Percentiles rank a stretch among this genome's conserved stretches.
Evolutionary conservation across 345 rosid species (phyloP).

Genomic region (Ceriops zippeliana): DNA sequence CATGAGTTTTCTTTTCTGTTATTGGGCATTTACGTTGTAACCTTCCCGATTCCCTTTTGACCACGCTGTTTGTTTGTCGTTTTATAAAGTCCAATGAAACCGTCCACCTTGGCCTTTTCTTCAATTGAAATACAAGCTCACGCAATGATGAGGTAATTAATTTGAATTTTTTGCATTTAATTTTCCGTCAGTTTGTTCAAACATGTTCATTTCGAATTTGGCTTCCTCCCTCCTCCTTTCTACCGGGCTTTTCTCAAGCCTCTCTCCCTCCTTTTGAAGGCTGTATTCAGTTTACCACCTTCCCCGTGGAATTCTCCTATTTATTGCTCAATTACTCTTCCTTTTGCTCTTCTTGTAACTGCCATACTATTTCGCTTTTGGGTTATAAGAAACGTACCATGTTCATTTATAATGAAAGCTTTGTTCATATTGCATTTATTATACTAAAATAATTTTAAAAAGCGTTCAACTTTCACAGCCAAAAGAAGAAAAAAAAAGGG

Average conservation of each 20-base stretch:
- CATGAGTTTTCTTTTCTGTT: not conserved
- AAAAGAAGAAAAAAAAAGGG: too few relatives aligned
- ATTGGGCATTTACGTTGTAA: not conserved
- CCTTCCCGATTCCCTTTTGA: not conserved
- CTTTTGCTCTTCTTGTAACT: too few relatives aligned
- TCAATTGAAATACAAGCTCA: not conserved
- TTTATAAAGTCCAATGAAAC: constrained; percentile 16
- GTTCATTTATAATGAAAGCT: too few relatives aligned
- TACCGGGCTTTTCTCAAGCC: not conserved
- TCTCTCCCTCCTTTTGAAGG: not conserved
- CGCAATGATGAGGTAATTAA: constrained; percentile 9
- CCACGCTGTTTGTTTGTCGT: constrained; percentile 4
- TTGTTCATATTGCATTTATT: too few relatives aligned
- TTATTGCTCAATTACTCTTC: too few relatives aligned
- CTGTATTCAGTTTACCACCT: too few relatives aligned
- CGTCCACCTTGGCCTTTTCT: constrained; percentile 8
- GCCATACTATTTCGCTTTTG: too few relatives aligned
- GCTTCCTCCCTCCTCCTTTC: not conserved
- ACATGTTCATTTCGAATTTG: not conserved
- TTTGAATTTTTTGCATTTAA: constrained; percentile 6
- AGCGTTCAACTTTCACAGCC: too few relatives aligned
- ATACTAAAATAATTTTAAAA: too few relatives aligned
- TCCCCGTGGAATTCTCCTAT: too few relatives aligned
- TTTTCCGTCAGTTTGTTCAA: not conserved
- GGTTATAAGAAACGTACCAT: too few relatives aligned